A percentile compares a stretch with the other conserved stretches of the same genome.
phyloP scores from a whole-genome alignment of 2,329 filamentous ascomycete genomes.

The Cladosporium oxysporum region DNA sequence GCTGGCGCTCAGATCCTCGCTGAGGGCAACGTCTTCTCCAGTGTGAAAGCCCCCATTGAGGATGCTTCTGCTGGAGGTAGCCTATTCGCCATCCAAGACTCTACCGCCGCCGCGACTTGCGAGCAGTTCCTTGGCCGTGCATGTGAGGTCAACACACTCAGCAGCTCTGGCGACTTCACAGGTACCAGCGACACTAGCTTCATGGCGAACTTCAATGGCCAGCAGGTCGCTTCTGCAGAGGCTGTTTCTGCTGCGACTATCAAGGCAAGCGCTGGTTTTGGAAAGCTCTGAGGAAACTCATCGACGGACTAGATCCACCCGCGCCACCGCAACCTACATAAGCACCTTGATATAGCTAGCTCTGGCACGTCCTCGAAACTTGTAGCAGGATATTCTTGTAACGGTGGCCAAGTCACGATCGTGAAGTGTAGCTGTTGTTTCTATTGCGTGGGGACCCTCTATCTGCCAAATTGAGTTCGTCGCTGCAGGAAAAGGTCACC shows the following conservation, averaged over 20 bases:
- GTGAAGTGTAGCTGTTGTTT: too few relatives aligned
- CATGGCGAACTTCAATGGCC: constrained; percentile 54
- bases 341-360: background rate
- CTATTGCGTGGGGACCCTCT: too few relatives aligned
- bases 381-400: background rate
- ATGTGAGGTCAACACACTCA: constrained; percentile 52
- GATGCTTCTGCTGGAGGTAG: constrained; percentile 38
- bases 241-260: constrained; percentile 40
- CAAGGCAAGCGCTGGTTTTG: constrained; percentile 49
- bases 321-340: too few relatives aligned
- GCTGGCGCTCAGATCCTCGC: constrained; percentile 49
- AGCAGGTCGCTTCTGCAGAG: constrained; percentile 53
- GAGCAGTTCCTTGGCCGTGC: constrained; percentile 46
- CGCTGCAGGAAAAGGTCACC: background rate
- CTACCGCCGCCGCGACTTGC: constrained; percentile 22
- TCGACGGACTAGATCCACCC: background rate
- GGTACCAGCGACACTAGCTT: constrained; percentile 47
- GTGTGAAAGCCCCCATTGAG: constrained; percentile 49
- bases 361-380: background rate
- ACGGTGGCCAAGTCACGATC: too few relatives aligned
- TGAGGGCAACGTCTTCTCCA: constrained; percentile 62
- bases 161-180: constrained; percentile 26
- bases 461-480: background rate
- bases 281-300: constrained; percentile 32
- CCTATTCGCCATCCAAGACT: constrained; percentile 40